phyloP scores from a whole-genome alignment of 768 basidiomycete species.

The Xerocomus brunneocitrinus region DNA sequence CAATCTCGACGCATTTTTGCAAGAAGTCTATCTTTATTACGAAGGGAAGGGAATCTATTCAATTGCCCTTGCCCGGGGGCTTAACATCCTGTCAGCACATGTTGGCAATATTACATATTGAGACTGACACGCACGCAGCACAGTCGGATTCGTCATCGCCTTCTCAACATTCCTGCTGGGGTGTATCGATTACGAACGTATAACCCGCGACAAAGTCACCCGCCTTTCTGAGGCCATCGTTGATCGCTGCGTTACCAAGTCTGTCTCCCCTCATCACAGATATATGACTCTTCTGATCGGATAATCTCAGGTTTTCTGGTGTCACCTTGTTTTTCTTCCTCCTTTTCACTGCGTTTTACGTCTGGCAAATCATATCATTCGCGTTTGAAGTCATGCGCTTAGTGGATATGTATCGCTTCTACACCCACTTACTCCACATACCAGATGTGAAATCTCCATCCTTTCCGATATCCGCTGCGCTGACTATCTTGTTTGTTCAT shows the following conservation, averaged over 20 bases:
- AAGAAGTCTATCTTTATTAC: constrained; percentile 95
- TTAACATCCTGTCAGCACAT: constrained; percentile 87
- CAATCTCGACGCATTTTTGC: constrained; percentile 91
- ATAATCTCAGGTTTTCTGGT: constrained; percentile 64
- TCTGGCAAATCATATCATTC: constrained; percentile 84
- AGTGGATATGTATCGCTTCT: constrained; percentile 93
- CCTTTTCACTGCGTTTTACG: constrained; percentile 81
- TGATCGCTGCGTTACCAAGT: constrained; percentile 81
- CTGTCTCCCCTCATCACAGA: constrained; percentile 21
- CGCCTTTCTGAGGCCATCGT: constrained; percentile 81
- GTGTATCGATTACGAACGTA: constrained; percentile 87
- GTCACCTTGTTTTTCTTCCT: constrained; percentile 80
- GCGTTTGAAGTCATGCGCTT: constrained; percentile 70
- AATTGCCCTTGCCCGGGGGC: constrained; percentile 81
- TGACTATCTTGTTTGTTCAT: constrained; percentile 11
- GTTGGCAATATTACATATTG: constrained; percentile 11
- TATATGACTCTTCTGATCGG: constrained; percentile 13
- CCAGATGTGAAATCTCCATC: constrained; percentile 67
- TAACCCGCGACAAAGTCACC: constrained; percentile 62
- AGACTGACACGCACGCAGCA: constrained; percentile 51
- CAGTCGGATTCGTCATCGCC: constrained; percentile 95
- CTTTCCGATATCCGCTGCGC: neutral
- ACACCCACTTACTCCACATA: constrained; percentile 87
- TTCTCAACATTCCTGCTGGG: constrained; percentile 96
- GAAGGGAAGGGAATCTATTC: constrained; percentile 95